Percentiles rank a stretch among this genome's conserved stretches.
These are phyloP conservation scores for Penicillium taxi DNA, from an alignment of 495 filamentous ascomycete genomes.

Conservation along the genomic window DNA sequence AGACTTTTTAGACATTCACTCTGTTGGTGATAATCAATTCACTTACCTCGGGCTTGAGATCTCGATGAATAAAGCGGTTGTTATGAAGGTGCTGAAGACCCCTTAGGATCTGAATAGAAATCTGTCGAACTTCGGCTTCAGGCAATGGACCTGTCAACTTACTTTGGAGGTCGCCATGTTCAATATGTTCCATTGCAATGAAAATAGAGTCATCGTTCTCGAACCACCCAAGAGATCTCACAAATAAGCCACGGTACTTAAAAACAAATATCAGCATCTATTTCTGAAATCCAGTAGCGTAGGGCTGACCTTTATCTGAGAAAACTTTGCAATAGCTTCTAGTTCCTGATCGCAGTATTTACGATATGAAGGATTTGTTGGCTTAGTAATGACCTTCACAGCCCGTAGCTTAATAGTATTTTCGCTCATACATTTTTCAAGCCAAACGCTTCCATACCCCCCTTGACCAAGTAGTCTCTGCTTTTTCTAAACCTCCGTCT, in stretches of 20 bases:
- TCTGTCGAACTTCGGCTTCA: conserved; percentile 29
- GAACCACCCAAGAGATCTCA: conserved; percentile 28
- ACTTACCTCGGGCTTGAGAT: conserved; percentile 41
- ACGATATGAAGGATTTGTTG: background rate
- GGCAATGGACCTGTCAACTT: conserved; percentile 18
- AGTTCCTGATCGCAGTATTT: conserved; percentile 10
- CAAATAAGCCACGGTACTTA: conserved; percentile 20
- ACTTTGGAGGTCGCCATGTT: conserved; percentile 10
- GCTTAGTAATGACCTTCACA: conserved; percentile 6
- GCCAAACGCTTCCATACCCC: conserved; percentile 1
- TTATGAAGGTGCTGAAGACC: conserved; percentile 38
- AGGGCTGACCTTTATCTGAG: conserved; percentile 10
- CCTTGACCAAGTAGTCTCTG: conserved; percentile 5
- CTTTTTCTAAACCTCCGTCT: too few relatives aligned
- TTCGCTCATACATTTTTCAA: conserved; percentile 3
- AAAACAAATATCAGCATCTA: background rate
- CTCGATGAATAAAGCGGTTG: conserved; percentile 38
- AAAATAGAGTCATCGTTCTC: conserved; percentile 18
- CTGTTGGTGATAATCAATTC: background rate
- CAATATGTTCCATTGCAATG: conserved; percentile 32
- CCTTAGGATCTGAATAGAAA: conserved; percentile 35
- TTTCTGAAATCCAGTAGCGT: background rate
- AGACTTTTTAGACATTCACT: conserved; percentile 2
- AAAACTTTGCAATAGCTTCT: conserved; percentile 15
- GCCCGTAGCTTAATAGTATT: background rate